A percentile compares a stretch with the other conserved stretches of the same genome.
Conservation (phyloP, 768 basidiomycete species). For the Podaxis carcinomalis region DNA sequence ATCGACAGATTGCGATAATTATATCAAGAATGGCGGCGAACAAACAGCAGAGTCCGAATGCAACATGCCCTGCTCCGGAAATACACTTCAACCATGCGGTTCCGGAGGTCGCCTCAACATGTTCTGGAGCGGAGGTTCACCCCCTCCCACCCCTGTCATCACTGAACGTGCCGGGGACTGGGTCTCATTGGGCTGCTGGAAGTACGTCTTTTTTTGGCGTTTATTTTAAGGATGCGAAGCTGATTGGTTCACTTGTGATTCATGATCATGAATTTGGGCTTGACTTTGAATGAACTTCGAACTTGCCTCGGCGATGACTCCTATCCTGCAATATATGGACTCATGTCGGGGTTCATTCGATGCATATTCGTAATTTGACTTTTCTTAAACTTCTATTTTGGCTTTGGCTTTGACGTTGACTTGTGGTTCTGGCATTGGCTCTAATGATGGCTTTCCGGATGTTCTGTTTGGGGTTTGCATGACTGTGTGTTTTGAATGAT, state of each 20-base stretch:
- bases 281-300: conserved; percentile 7
- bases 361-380: neutral
- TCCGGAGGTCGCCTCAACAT: conserved; percentile 55
- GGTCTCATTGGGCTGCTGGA: conserved; percentile 73
- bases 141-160: conserved; percentile 52
- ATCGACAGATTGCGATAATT: conserved; percentile 59
- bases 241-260: conserved; percentile 4
- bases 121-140: conserved; percentile 56
- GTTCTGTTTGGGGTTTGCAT: neutral
- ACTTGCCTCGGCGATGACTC: neutral
- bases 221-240: neutral
- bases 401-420: conserved; percentile 10
- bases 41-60: conserved; percentile 50
- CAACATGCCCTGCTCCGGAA: conserved; percentile 57
- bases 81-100: conserved; percentile 56
- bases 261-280: conserved; percentile 22
- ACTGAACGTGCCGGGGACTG: conserved; percentile 57
- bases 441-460: neutral
- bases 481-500: neutral
- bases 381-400: neutral
- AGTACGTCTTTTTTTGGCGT: conserved; percentile 31
- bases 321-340: neutral
- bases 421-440: neutral
- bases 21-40: conserved; percentile 39
- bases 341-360: neutral